Percentiles rank a stretch among this genome's conserved stretches.
phyloP scores from a whole-genome alignment of 371 early-diverging fungal genomes.

The Choanephora cucurbitarum region DNA sequence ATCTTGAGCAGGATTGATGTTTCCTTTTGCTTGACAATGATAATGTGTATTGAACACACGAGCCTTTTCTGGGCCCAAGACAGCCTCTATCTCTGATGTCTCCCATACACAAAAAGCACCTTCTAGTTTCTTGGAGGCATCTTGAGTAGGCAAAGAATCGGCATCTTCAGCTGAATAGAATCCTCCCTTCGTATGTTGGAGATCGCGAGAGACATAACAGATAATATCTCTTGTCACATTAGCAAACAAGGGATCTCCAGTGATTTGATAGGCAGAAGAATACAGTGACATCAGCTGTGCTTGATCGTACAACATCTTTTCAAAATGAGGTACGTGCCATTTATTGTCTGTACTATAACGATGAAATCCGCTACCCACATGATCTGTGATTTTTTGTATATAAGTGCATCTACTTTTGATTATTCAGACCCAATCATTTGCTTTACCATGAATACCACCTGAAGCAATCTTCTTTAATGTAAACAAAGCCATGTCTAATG shows the following conservation, averaged over 20 bases:
- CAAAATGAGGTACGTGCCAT: conserved; percentile 64
- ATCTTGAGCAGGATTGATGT: conserved; percentile 58
- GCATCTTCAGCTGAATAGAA: conserved; percentile 79
- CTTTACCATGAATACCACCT: conserved; percentile 67
- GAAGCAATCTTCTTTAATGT: conserved; percentile 58
- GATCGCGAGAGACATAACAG: conserved; percentile 55
- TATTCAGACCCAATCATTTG: background rate
- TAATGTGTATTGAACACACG: conserved; percentile 48
- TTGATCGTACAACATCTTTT: conserved; percentile 75
- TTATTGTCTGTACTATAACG: conserved; percentile 45
- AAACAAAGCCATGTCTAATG: conserved; percentile 58
- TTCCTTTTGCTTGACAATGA: conserved; percentile 58
- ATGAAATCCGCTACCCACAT: conserved; percentile 23
- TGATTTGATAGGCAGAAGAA: conserved; percentile 49
- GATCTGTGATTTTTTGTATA: conserved; percentile 3
- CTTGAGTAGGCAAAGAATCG: conserved; percentile 56
- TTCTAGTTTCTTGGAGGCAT: conserved; percentile 52
- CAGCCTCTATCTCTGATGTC: conserved; percentile 40
- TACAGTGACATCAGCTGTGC: conserved; percentile 62
- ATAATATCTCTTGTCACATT: conserved; percentile 57
- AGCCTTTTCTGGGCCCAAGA: conserved; percentile 42
- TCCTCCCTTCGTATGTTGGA: conserved; percentile 51
- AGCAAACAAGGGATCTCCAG: conserved; percentile 47
- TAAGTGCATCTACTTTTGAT: background rate
- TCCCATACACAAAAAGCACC: conserved; percentile 76